Percentiles rank a stretch among this genome's conserved stretches.
Conservation (phyloP, 2,329 filamentous ascomycete genomes). For the Colletotrichum shisoi region DNA sequence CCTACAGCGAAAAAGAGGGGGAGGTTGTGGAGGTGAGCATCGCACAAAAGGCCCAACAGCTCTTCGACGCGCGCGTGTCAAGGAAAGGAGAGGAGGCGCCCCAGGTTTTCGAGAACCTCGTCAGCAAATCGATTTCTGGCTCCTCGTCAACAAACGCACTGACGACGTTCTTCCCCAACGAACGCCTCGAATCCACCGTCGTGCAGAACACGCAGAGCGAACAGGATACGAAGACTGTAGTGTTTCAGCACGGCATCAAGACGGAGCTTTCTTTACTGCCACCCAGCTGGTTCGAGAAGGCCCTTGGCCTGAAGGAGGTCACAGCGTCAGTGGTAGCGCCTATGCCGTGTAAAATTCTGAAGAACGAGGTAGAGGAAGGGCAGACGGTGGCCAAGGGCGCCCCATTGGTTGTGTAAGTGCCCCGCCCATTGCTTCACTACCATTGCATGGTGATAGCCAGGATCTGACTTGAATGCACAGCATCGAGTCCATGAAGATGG, state of each 20-base stretch:
- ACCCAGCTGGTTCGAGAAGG: conserved; percentile 86
- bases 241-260: conserved; percentile 76
- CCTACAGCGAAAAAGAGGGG: conserved; percentile 68
- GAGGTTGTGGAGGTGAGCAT: conserved; percentile 65
- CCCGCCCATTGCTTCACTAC: not conserved
- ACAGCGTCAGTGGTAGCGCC: conserved; percentile 86
- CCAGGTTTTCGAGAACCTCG: conserved; percentile 56
- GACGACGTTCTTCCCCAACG: conserved; percentile 81
- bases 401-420: conserved; percentile 78
- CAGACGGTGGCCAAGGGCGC: conserved; percentile 85
- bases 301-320: conserved; percentile 80
- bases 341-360: conserved; percentile 96
- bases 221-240: conserved; percentile 69
- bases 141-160: conserved; percentile 52
- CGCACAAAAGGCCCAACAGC: conserved; percentile 56
- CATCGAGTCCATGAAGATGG: conserved; percentile 92
- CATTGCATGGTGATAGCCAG: not conserved
- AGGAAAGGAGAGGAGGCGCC: conserved; percentile 53
- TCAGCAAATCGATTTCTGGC: conserved; percentile 50
- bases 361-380: conserved; percentile 86
- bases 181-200: conserved; percentile 80
- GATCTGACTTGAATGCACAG: conserved; percentile 50
- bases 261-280: conserved; percentile 64
- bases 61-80: conserved; percentile 58
- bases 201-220: conserved; percentile 63